phyloP scores from a whole-genome alignment of 345 rosid genomes.

The Pistacia vera region DNA sequence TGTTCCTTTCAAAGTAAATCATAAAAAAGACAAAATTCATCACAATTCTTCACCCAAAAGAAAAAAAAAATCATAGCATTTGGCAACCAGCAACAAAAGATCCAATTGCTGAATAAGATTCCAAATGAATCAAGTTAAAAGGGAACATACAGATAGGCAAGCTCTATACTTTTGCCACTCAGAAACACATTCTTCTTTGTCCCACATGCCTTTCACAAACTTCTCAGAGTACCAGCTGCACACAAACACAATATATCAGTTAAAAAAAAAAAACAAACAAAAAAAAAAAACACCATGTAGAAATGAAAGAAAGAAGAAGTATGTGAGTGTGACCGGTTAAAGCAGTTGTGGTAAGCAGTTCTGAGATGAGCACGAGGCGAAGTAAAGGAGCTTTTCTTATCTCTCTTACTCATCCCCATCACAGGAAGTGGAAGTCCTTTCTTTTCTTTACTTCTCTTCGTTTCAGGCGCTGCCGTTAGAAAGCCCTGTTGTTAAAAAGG shows the following conservation, averaged over 20 bases:
- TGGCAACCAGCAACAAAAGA: not conserved
- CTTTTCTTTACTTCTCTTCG: not conserved
- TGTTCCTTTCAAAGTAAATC: conserved; percentile 47
- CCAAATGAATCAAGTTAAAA: conserved; percentile 1
- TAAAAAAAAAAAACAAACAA: not conserved
- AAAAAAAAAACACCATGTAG: not conserved
- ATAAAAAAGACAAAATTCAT: not conserved
- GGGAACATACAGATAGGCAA: conserved; percentile 66
- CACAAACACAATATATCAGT: not conserved
- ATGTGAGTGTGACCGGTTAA: conserved; percentile 56
- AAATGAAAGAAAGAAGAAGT: conserved; percentile 7
- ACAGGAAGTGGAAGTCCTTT: not conserved
- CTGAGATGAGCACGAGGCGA: conserved; percentile 77
- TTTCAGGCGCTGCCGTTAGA: not conserved
- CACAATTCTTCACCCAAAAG: not conserved
- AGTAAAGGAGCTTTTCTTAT: conserved; percentile 41
- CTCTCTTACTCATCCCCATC: conserved; percentile 43
- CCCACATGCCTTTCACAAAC: conserved; percentile 84
- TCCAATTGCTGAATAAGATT: not conserved
- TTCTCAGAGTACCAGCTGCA: conserved; percentile 90
- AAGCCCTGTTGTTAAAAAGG: not conserved
- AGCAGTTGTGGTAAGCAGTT: conserved; percentile 78
- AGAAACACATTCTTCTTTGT: conserved; percentile 64
- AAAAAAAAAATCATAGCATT: no score
- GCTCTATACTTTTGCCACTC: conserved; percentile 84